Base-by-base conservation (phyloP, 1,139 yeast species). In the Groenewaldozyma sp. region DNA sequence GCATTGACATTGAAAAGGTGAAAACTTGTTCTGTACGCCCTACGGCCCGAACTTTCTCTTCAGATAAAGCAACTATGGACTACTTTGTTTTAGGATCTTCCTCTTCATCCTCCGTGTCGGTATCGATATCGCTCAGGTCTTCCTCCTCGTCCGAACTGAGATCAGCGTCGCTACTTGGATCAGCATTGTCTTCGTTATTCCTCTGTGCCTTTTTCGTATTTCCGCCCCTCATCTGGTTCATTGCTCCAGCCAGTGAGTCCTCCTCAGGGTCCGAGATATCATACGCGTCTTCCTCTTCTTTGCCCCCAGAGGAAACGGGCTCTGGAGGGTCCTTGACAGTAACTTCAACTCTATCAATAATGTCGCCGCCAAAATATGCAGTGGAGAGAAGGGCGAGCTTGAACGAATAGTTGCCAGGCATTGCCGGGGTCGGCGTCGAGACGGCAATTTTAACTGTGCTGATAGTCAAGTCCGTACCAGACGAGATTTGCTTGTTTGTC, bases 391-490 rank as follows among this genome's bases (percentile, higher is more conserved):
- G 42, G 18, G 49, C 48, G n/a, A 63, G 42, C 40, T 50, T 51
- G 68, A 81, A 83, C 50, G 73, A 76, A 54, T 65, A 75, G 20
- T 63, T 65, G 27, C 93, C 94, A 21, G 65, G 64, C 39, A 68
- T 67, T 24, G 71, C 71, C 10, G 95, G 95, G 3, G 94, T 74
- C 40, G 93, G 84, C 40, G 74, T 67, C 11, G 79, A 62, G 38
- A 87, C 61, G 48, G 81, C 86, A 39, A 87, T 67, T 59, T 82
- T 86, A 55, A 83, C 78, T 1, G 88, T 77, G 40, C 86, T 76
- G 39, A 84, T 66, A 3, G 62, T 62, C 44, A 82, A 73, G 14
- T 68, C 68, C 13, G 66, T 65, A 16, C 73, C 70, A 17, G 63
- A 58, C 18, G 64, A 63, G 39, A 63, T 51, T 36, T 71, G 77